Percentiles rank a stretch among this genome's conserved stretches.
Conservation (phyloP, 257 asterid genomes). For the Fraxinus pennsylvanica region DNA sequence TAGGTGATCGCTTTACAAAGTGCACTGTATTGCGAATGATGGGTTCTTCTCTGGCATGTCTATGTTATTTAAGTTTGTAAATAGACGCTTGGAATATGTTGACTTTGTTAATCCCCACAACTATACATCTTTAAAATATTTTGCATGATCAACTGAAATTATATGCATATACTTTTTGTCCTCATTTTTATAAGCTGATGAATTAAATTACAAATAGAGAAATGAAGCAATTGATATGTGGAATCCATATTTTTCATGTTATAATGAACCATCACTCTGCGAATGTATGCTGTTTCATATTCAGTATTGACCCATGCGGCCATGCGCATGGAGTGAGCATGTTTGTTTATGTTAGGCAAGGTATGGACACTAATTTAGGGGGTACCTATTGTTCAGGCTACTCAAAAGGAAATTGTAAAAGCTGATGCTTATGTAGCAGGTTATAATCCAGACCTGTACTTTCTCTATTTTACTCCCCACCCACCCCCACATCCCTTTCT, state of each 20-base stretch:
- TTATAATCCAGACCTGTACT: constrained; percentile 26
- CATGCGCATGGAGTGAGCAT: neutral
- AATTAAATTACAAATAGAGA: neutral
- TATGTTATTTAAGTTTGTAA: neutral
- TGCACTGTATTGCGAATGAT: neutral
- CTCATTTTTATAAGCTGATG: neutral
- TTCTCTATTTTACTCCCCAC: constrained; percentile 19
- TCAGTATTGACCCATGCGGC: neutral
- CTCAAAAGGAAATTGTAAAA: constrained; percentile 74
- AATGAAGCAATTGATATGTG: neutral
- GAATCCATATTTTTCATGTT: neutral
- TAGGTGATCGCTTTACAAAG: neutral
- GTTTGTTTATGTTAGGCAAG: neutral
- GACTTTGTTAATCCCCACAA: neutral
- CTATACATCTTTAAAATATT: neutral
- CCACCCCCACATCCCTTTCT: constrained; percentile 2
- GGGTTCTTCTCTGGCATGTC: neutral
- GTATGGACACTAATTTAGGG: neutral
- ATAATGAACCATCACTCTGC: neutral
- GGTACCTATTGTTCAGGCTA: constrained; percentile 63
- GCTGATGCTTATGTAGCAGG: constrained; percentile 99
- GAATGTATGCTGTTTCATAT: neutral
- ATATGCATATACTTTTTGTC: neutral
- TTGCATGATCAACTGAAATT: neutral
- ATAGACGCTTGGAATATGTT: neutral